Conservation (phyloP, 371 early-diverging fungal genomes). For the Mucor sp. region DNA sequence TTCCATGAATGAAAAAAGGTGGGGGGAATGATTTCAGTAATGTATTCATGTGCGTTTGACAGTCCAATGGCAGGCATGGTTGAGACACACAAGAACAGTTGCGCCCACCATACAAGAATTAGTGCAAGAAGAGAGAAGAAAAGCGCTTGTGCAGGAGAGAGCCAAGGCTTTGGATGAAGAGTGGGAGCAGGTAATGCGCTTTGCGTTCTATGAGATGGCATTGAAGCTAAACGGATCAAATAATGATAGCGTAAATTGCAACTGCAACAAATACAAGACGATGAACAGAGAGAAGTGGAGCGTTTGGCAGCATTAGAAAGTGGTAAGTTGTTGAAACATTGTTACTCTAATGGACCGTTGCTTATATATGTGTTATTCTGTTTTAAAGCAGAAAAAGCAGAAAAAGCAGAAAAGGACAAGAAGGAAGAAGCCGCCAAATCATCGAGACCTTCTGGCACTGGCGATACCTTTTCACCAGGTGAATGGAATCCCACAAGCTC, state of each 20-base stretch:
- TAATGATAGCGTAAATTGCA: conserved; percentile 27
- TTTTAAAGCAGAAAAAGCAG: neutral
- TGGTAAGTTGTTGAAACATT: neutral
- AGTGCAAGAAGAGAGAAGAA: conserved; percentile 34
- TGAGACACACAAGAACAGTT: conserved; percentile 63
- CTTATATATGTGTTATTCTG: neutral
- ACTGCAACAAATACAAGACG: conserved; percentile 15
- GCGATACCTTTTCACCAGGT: conserved; percentile 46
- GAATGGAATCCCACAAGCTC: conserved; percentile 36
- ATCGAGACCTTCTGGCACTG: conserved; percentile 37
- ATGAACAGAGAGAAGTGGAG: conserved; percentile 7
- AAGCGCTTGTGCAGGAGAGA: conserved; percentile 54
- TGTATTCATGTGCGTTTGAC: conserved; percentile 10
- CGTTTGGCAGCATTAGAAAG: conserved; percentile 11
- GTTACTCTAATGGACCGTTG: neutral
- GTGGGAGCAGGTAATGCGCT: conserved; percentile 27
- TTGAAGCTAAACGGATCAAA: neutral
- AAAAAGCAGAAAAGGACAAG: conserved; percentile 7
- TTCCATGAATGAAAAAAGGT: neutral
- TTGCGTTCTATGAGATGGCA: neutral
- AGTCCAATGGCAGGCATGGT: conserved; percentile 79
- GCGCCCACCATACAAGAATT: conserved; percentile 60
- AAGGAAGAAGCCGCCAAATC: conserved; percentile 6
- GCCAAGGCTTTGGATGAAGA: conserved; percentile 36
- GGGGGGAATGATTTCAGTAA: neutral